Evolutionary conservation across 768 basidiomycete genomes (phyloP), one percentile per base, ranked within the genome.

Genomic region (Omphalotus guepiniiformis): DNA sequence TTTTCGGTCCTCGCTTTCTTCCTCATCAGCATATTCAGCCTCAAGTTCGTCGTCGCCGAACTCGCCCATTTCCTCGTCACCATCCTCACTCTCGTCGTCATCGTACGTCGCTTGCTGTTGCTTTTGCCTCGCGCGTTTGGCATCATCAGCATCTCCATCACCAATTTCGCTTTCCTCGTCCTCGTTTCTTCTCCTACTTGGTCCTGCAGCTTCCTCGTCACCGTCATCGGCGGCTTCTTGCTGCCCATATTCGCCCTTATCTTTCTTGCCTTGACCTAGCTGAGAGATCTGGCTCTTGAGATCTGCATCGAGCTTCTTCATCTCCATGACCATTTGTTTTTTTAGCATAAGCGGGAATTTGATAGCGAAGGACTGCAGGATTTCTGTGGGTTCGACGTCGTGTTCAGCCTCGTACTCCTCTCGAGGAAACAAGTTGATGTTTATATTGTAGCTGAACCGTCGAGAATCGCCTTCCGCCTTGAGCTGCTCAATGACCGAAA

Each of bases 361-460:
- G 50, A 75, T 71, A 7, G 76, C 77, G 52, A 98, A 84, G 15
- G 77, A 74, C 8, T 75, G 68, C 40, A 95, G 74, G 47, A 98
- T 81, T 58, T 94, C 88, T 15, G 68, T 57, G 1, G 83, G 75
- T 29, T 75, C 74, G 38, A 94, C 75, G 54, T 87, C 82, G 67
- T 96, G 90, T 65, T 95, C 93, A 30, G 80, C 70, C 42, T 71
- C 63, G 61, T 93, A 98, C 61, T 98, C 94, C 37, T 79, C 76
- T 51, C 75, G 72, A 1, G 93, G 92, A 70, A 90, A 98, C 69
- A 99, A 89, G 38, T 75, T 72, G 54, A 98, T 80, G 27, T 83
- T 68, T 49, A 98, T 78, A 2, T 76, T 83, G 72, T 93, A 95
- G 38, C 82, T 76, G 39, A 90, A 88, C 50, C 80, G 76, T 34